phyloP scores from a whole-genome alignment of 768 basidiomycete species.

The Mycena galopus region DNA sequence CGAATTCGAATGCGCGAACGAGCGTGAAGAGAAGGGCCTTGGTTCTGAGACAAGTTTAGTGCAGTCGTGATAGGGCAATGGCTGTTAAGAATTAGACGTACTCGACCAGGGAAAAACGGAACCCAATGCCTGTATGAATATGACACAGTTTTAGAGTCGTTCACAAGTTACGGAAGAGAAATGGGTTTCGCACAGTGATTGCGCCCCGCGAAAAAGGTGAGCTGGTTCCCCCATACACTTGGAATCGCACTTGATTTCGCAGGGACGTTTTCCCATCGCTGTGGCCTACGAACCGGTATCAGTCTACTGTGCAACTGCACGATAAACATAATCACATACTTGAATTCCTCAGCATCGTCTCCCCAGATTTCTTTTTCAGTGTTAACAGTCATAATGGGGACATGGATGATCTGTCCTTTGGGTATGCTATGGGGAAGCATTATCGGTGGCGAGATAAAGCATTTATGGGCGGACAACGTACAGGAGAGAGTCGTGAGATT shows the following conservation, averaged over 20 bases:
- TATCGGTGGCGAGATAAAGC: too few species aligned
- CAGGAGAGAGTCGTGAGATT: conserved; percentile 52
- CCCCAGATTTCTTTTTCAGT: conserved; percentile 70
- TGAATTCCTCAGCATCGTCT: conserved; percentile 71
- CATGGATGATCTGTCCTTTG: conserved; percentile 58
- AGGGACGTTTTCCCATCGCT: conserved; percentile 70
- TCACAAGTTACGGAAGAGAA: too few species aligned
- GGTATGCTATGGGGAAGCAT: conserved; percentile 46
- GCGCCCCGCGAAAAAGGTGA: conserved; percentile 72
- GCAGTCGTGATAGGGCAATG: not conserved
- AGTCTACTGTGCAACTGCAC: not conserved
- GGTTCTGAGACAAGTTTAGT: conserved; percentile 41
- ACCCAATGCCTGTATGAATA: conserved; percentile 62
- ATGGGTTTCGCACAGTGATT: not conserved
- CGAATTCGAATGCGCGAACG: conserved; percentile 37
- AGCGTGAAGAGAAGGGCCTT: not conserved
- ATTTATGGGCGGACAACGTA: not conserved
- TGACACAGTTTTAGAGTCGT: too few species aligned
- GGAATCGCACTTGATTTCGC: conserved; percentile 62
- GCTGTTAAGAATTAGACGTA: conserved; percentile 34
- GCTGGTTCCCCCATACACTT: conserved; percentile 69
- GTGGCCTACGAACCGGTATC: conserved; percentile 51
- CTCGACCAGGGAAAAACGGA: conserved; percentile 78
- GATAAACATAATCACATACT: conserved; percentile 34
- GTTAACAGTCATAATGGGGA: conserved; percentile 69